Evolutionary conservation across 306 rosid species (phyloP).

Genomic region (Inga laurina): DNA sequence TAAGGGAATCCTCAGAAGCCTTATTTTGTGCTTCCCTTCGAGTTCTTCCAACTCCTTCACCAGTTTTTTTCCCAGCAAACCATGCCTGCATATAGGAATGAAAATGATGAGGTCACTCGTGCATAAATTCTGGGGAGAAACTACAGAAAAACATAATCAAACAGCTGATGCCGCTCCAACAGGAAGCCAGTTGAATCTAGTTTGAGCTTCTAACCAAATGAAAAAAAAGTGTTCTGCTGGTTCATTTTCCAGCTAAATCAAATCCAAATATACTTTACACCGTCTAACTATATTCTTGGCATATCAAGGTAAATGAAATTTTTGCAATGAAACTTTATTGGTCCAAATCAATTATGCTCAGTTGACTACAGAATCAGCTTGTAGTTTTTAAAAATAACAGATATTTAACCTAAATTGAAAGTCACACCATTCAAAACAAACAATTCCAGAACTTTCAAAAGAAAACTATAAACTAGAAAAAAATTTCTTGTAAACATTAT

Average conservation of each 20-base stretch:
- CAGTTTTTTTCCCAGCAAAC: constrained; percentile 88
- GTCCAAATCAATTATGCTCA: constrained; percentile 12
- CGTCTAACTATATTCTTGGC: constrained; percentile 15
- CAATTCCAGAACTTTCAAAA: background rate
- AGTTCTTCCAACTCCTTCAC: constrained; percentile 83
- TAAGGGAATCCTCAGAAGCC: constrained; percentile 87
- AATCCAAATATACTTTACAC: background rate
- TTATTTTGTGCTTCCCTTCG: constrained; percentile 87
- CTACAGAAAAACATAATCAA: constrained; percentile 21
- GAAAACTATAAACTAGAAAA: background rate
- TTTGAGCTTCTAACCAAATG: constrained; percentile 19
- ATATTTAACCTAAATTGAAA: background rate
- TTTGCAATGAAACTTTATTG: constrained; percentile 1
- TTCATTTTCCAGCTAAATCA: constrained; percentile 24
- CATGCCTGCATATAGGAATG: constrained; percentile 60
- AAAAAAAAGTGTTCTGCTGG: constrained; percentile 5
- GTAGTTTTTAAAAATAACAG: background rate
- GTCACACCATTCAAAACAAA: constrained; percentile 1
- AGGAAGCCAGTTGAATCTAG: constrained; percentile 28
- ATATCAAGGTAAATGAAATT: constrained; percentile 13
- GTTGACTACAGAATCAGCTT: constrained; percentile 6
- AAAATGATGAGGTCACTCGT: constrained; percentile 24
- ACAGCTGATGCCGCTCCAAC: constrained; percentile 9
- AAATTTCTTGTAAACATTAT: constrained; percentile 17
- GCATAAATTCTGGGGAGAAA: constrained; percentile 26